Percentiles rank a stretch among this genome's conserved stretches.
Conservation (phyloP, 192 early-diverging fungal genomes). For the Coemansia sp. region DNA sequence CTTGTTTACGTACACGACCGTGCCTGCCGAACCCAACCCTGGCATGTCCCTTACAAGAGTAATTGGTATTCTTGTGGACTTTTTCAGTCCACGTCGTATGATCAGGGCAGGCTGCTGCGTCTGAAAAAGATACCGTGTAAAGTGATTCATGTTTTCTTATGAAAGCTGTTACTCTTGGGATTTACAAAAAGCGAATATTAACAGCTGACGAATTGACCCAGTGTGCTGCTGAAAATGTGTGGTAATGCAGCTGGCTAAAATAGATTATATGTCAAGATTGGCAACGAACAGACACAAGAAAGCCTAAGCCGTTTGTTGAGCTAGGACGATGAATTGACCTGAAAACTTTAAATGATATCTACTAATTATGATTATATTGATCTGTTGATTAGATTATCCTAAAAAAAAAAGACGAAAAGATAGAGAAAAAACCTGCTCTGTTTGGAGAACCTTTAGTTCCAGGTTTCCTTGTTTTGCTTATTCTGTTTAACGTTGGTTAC, state of each 20-base stretch:
- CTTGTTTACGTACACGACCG: constrained; percentile 32
- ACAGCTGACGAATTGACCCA: too few species aligned
- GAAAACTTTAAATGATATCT: not conserved
- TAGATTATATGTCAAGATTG: not conserved
- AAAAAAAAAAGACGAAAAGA: not conserved
- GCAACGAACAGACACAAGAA: not conserved
- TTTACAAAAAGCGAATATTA: not conserved
- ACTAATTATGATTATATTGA: not conserved
- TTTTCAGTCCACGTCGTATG: constrained; percentile 39
- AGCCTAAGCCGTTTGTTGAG: too few species aligned
- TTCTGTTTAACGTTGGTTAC: not conserved
- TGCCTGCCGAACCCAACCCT: constrained; percentile 35
- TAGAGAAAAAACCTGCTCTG: too few species aligned
- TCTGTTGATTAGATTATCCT: not conserved
- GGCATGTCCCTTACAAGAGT: constrained; percentile 43
- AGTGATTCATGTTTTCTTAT: constrained; percentile 24
- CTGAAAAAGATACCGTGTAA: constrained; percentile 23
- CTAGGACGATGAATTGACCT: too few species aligned
- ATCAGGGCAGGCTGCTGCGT: constrained; percentile 14
- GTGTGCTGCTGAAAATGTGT: not conserved
- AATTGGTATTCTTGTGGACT: constrained; percentile 36
- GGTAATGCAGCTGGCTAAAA: not conserved
- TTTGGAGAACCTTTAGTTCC: too few species aligned
- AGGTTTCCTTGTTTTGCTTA: not conserved
- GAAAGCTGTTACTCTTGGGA: not conserved